phyloP scores from a whole-genome alignment of 345 rosid species.

The Hevea brasiliensis region DNA sequence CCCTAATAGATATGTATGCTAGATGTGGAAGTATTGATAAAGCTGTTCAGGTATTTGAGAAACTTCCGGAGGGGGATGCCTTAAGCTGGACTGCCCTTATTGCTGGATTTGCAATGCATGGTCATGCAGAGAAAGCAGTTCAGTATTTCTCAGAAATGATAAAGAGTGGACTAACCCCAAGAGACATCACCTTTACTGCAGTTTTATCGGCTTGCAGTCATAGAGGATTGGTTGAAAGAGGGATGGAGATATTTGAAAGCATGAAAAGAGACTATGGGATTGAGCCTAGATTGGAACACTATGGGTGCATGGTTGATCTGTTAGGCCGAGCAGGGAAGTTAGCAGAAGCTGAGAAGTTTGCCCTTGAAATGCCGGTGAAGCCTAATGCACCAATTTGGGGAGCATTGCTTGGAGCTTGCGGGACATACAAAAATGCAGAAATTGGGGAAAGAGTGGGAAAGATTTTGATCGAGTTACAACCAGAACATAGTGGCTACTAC shows the following conservation, averaged over 20 bases:
- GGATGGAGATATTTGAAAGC: conserved; percentile 54
- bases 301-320: conserved; percentile 78
- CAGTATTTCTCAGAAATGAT: conserved; percentile 52
- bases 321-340: conserved; percentile 74
- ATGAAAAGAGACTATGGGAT: conserved; percentile 47
- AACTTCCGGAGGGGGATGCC: conserved; percentile 50
- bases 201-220: conserved; percentile 78
- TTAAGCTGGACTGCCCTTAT: conserved; percentile 69
- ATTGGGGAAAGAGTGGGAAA: conserved; percentile 63
- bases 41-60: conserved; percentile 52
- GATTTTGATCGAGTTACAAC: conserved; percentile 50
- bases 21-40: conserved; percentile 61
- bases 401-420: conserved; percentile 78
- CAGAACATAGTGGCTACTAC: conserved; percentile 73
- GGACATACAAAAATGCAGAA: conserved; percentile 58
- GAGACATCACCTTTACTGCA: conserved; percentile 62
- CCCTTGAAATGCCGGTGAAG: conserved; percentile 58
- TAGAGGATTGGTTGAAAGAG: conserved; percentile 61
- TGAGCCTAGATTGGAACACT: conserved; percentile 70
- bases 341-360: conserved; percentile 57
- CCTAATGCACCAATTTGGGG: conserved; percentile 71
- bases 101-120: conserved; percentile 67
- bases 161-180: conserved; percentile 43
- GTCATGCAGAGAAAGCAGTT: conserved; percentile 50
- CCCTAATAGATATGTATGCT: conserved; percentile 71